Conservation (phyloP, 768 basidiomycete genomes). For the Lactarius hatsudake region DNA sequence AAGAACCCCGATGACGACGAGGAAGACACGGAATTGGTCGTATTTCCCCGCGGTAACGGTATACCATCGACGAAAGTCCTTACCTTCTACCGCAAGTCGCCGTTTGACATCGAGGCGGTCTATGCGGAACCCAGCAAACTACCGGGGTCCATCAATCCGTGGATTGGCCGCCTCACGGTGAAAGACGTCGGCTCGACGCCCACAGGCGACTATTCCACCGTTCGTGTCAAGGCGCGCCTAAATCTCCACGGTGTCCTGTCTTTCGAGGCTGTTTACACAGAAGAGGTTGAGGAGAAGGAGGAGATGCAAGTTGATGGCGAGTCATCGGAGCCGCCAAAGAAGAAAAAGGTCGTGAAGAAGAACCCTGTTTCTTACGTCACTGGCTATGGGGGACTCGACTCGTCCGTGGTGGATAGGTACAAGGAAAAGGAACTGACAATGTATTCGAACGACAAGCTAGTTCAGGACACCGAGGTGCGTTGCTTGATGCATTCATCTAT, state of each 20-base stretch:
- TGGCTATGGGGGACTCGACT: slow-evolving; percentile 62
- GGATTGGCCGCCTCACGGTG: slow-evolving; percentile 77
- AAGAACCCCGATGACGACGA: slow-evolving; percentile 68
- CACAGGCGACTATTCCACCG: slow-evolving; percentile 70
- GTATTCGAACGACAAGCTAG: slow-evolving; percentile 91
- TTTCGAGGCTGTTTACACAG: slow-evolving; percentile 83
- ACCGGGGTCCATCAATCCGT: slow-evolving; percentile 81
- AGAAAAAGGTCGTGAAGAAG: slow-evolving; percentile 85
- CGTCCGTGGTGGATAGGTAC: slow-evolving; percentile 56
- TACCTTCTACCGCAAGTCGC: slow-evolving; percentile 86
- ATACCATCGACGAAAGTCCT: slow-evolving; percentile 95
- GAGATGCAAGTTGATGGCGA: slow-evolving; percentile 59
- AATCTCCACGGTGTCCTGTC: slow-evolving; percentile 84
- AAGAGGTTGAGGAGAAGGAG: slow-evolving; percentile 79
- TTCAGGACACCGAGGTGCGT: slow-evolving; percentile 92
- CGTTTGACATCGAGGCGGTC: slow-evolving; percentile 83
- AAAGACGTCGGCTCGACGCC: slow-evolving; percentile 73
- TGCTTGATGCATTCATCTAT: neutral
- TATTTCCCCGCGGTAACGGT: slow-evolving; percentile 82
- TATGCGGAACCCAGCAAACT: slow-evolving; percentile 73
- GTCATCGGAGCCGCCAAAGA: slow-evolving; percentile 58
- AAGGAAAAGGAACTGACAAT: slow-evolving; percentile 86
- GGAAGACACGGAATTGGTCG: slow-evolving; percentile 88
- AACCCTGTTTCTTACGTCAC: slow-evolving; percentile 74
- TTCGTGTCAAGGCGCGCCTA: slow-evolving; percentile 89